phyloP scores from a whole-genome alignment of 148 eudicot species.

The Polygonum aviculare region DNA sequence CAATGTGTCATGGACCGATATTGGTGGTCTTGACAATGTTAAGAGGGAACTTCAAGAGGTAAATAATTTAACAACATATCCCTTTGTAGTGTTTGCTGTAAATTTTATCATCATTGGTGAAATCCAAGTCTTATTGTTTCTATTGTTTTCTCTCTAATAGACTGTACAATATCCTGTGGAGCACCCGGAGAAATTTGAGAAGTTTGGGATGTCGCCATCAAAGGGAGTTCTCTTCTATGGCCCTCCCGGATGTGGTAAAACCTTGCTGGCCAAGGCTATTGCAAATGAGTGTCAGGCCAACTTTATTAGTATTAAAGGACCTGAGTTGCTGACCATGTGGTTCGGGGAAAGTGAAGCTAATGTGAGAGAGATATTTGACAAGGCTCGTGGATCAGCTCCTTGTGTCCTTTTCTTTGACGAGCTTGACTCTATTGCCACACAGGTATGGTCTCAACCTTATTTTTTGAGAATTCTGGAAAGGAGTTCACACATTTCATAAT shows the following conservation, averaged over 20 bases:
- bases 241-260: constrained; percentile 93
- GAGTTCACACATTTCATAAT: background rate
- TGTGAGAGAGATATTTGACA: constrained; percentile 80
- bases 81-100: background rate
- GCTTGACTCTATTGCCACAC: constrained; percentile 88
- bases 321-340: constrained; percentile 90
- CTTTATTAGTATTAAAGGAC: constrained; percentile 82
- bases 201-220: constrained; percentile 92
- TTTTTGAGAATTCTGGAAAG: background rate
- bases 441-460: constrained; percentile 27
- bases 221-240: constrained; percentile 95
- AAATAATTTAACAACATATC: background rate
- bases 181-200: constrained; percentile 92
- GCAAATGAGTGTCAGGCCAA: constrained; percentile 93
- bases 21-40: constrained; percentile 89
- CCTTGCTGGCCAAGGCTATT: constrained; percentile 83
- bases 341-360: constrained; percentile 95
- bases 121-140: background rate
- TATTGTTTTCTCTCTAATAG: constrained; percentile 27
- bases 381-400: constrained; percentile 82
- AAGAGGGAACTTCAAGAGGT: constrained; percentile 96
- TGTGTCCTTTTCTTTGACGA: constrained; percentile 88
- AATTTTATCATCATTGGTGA: background rate
- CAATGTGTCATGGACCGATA: constrained; percentile 64
- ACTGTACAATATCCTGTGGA: constrained; percentile 96